Base-by-base conservation (phyloP, 331 rosid species). In the Telfairia occidentalis region DNA sequence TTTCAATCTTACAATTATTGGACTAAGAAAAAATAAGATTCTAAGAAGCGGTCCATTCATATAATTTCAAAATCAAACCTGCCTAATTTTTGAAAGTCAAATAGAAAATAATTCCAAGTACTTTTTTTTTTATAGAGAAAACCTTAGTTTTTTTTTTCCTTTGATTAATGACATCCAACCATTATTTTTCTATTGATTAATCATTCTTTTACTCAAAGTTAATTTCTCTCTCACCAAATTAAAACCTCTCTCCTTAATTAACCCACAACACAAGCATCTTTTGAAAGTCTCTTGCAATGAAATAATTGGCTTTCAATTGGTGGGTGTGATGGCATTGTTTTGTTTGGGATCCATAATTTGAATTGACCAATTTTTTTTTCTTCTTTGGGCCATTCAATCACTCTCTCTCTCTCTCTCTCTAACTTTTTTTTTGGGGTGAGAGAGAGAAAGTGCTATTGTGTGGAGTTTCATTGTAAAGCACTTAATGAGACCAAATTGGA, bases 211-310 rank as follows among this genome's bases (percentile, higher is more conserved):
- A 69, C 74, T 69, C 57, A 69, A 69, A 69, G 74, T 69, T 24
- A 69, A 43, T 24, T 26, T 64, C 16, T 45, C 1, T 13, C 5
- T 11, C 73, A 66, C 53, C 73, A 40, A 66, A 66, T 66, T 23
- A 66, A 5, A 12, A 23, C 10, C n/a, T 48, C n/a, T 15, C 48
- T 42, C 30, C 49, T n/a, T 38, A 64, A 35, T 69, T 43, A 69
- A 69, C 24, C 24, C 57, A 69, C 74, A 69, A 69, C 74, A 69
- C 40, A 69, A 69, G 74, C 74, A 69, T 43, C 74, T 45, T 13
- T 43, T 42, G 2, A 12, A 67, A 42, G 54, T 67, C 74, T 67
- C 5, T 67, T 42, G 54, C 37, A 67, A 42, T 42, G 54, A 24
- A 60, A 53, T 42, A 58, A 26, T 11, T 35, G 71, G 13, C 7